phyloP scores from a whole-genome alignment of 179 eudicot genomes.

The Beta lomatogona region DNA sequence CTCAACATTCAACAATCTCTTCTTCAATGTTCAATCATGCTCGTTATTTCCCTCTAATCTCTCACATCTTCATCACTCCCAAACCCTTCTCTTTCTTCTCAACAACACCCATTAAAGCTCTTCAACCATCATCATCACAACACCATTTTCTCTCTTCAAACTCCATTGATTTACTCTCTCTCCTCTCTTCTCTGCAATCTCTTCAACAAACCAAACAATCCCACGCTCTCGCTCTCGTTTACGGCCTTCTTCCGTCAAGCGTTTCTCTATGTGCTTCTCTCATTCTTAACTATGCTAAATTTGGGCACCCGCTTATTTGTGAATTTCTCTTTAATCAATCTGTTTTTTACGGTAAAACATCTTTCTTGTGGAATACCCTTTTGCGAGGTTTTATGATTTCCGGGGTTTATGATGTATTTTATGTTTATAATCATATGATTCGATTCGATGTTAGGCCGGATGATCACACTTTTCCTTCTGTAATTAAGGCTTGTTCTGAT shows the following conservation, averaged over 20 bases:
- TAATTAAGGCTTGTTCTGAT: slow-evolving; percentile 61
- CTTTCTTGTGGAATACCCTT: slow-evolving; percentile 65
- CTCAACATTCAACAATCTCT: not conserved
- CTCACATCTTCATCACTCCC: slow-evolving; percentile 13
- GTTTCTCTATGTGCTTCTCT: slow-evolving; percentile 56
- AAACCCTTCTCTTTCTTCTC: slow-evolving; percentile 23
- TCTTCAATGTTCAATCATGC: slow-evolving; percentile 36
- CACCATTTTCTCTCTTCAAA: slow-evolving; percentile 18
- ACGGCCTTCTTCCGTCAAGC: slow-evolving; percentile 47
- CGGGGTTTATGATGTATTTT: slow-evolving; percentile 32
- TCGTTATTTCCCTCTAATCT: slow-evolving; percentile 26
- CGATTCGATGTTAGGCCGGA: slow-evolving; percentile 48
- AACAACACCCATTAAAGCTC: slow-evolving; percentile 12
- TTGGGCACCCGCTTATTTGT: slow-evolving; percentile 28
- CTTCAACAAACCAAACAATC: slow-evolving; percentile 54
- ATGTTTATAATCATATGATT: slow-evolving; percentile 48
- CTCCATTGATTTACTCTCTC: slow-evolving; percentile 36
- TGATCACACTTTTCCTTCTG: slow-evolving; percentile 69
- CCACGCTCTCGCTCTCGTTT: slow-evolving; percentile 47
- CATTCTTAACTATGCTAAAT: slow-evolving; percentile 50
- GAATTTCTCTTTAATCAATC: slow-evolving; percentile 35
- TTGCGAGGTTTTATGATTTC: slow-evolving; percentile 38
- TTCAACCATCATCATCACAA: not conserved
- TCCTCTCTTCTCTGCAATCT: slow-evolving; percentile 42
- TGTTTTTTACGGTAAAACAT: slow-evolving; percentile 31